These are phyloP conservation scores for Thelonectria blattea DNA, from an alignment of 2,329 filamentous ascomycete species.

Conservation along the genomic window DNA sequence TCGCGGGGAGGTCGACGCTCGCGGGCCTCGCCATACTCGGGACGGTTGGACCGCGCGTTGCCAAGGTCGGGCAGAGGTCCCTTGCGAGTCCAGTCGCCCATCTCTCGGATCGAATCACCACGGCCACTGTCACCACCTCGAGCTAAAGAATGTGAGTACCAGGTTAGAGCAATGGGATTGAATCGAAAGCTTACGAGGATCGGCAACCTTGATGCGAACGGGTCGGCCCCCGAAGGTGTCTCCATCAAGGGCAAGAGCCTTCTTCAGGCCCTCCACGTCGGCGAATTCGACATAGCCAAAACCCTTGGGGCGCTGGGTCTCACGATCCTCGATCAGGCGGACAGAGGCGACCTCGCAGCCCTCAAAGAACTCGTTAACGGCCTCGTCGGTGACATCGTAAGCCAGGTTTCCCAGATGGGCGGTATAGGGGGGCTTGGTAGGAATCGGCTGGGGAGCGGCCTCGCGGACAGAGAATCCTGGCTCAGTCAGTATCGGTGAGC, in stretches of 20 bases:
- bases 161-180: not conserved
- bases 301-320: constrained; percentile 92
- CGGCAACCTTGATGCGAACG: constrained; percentile 93
- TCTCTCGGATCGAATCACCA: constrained; percentile 73
- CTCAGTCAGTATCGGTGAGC: constrained; percentile 29
- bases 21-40: constrained; percentile 63
- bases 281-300: constrained; percentile 98
- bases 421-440: constrained; percentile 91
- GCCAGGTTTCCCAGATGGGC: constrained; percentile 96
- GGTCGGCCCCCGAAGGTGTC: constrained; percentile 84
- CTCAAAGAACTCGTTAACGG: constrained; percentile 84
- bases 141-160: constrained; percentile 62
- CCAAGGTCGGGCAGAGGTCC: constrained; percentile 83
- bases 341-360: constrained; percentile 88
- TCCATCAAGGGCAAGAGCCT: constrained; percentile 84
- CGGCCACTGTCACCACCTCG: constrained; percentile 73
- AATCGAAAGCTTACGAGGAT: constrained; percentile 77
- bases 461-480: constrained; percentile 70
- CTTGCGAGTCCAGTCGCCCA: constrained; percentile 91
- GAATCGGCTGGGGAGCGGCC: constrained; percentile 73
- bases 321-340: constrained; percentile 94
- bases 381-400: constrained; percentile 86
- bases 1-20: constrained; percentile 73
- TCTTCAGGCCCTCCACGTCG: constrained; percentile 86
- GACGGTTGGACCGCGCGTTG: constrained; percentile 55